Conservation (phyloP, 2,329 filamentous ascomycete species). For the Plenodomus biglobosus region DNA sequence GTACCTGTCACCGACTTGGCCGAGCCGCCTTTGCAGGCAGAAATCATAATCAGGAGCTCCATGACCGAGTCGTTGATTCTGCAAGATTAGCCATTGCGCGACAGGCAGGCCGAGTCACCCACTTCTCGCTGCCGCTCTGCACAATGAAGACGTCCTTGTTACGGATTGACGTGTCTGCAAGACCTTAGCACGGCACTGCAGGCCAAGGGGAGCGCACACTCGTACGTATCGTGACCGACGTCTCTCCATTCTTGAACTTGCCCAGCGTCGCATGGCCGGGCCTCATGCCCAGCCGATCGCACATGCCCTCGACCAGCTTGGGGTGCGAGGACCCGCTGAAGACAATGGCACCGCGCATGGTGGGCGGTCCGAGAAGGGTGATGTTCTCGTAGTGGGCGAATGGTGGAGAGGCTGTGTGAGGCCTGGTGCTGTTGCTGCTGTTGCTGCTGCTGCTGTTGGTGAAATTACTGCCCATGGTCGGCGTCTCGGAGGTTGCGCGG, state of each 20-base stretch:
- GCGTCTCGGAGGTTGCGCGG: constrained; percentile 7
- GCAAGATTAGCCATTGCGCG: constrained; percentile 27
- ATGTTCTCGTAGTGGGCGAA: constrained; percentile 34
- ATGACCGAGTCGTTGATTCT: constrained; percentile 97
- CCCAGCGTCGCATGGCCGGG: constrained; percentile 62
- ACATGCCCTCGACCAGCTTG: constrained; percentile 64
- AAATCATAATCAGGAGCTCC: constrained; percentile 99
- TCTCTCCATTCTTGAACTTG: constrained; percentile 72
- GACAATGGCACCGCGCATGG: constrained; percentile 67
- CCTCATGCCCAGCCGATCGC: constrained; percentile 64
- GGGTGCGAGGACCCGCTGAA: constrained; percentile 69
- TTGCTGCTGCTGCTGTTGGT: no score
- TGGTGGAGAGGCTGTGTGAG: constrained; percentile 19
- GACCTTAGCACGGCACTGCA: constrained; percentile 15
- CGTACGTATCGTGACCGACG: constrained; percentile 65
- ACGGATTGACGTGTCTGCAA: constrained; percentile 68
- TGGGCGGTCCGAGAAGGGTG: constrained; percentile 42
- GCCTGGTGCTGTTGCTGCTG: no score
- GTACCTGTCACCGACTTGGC: constrained; percentile 94
- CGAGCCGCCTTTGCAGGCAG: constrained; percentile 95
- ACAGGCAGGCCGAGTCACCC: constrained; percentile 22
- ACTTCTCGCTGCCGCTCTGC: constrained; percentile 88
- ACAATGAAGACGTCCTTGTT: constrained; percentile 99
- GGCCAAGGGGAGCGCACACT: constrained; percentile 10
- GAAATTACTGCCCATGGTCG: constrained; percentile 31